These are phyloP conservation scores for Citrullus mucosospermus DNA, from an alignment of 306 rosid species.

Conservation along the genomic window DNA sequence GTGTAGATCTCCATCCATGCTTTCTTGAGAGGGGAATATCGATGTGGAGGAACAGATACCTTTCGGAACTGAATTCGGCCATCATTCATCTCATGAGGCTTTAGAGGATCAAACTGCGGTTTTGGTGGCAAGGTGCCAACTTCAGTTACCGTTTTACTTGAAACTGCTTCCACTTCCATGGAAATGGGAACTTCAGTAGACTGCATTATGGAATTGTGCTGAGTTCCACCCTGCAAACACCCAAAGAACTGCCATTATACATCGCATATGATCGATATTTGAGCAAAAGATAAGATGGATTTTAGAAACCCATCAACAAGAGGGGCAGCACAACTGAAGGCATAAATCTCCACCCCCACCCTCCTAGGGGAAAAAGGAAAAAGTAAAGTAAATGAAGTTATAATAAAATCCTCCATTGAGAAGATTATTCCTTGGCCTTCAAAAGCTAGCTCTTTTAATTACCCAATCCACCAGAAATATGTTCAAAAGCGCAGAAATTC, in stretches of 20 bases:
- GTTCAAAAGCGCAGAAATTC: background rate
- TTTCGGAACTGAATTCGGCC: constrained; percentile 68
- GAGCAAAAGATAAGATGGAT: background rate
- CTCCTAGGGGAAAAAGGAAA: background rate
- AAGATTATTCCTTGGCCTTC: background rate
- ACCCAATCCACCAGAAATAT: background rate
- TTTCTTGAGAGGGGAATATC: constrained; percentile 76
- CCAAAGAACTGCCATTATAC: background rate
- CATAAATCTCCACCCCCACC: background rate
- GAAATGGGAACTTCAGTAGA: constrained; percentile 27
- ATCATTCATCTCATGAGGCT: constrained; percentile 80
- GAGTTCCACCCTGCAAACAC: background rate
- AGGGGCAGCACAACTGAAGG: background rate
- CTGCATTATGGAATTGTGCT: constrained; percentile 30
- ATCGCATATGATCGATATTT: background rate
- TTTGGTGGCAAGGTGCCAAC: constrained; percentile 39
- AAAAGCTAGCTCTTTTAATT: background rate
- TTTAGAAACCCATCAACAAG: background rate
- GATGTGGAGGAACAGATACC: constrained; percentile 75
- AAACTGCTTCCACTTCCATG: constrained; percentile 45
- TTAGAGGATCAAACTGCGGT: constrained; percentile 60
- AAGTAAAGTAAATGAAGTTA: background rate
- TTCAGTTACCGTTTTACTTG: constrained; percentile 14
- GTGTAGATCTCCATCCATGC: constrained; percentile 78
- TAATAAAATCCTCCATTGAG: background rate